These are phyloP conservation scores for Allantophomopsis lycopodina DNA, from an alignment of 2,329 filamentous ascomycete species.

Conservation along the genomic window DNA sequence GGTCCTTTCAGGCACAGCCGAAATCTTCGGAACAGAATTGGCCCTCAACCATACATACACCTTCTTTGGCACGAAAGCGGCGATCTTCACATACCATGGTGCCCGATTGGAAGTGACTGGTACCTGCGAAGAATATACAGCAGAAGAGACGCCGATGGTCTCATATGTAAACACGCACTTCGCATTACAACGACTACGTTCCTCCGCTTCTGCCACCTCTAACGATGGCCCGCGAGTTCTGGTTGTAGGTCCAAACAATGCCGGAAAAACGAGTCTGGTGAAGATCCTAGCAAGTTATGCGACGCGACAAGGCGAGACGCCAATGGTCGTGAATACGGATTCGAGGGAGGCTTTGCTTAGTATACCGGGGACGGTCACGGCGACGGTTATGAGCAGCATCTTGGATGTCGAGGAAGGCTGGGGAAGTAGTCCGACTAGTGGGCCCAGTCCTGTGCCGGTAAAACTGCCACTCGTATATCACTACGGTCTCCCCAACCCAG, in stretches of 20 bases:
- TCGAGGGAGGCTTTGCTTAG: conserved; percentile 67
- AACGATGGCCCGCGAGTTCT: conserved; percentile 67
- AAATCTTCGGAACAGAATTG: conserved; percentile 91
- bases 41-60: conserved; percentile 67
- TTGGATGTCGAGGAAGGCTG: conserved; percentile 83
- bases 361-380: conserved; percentile 70
- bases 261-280: conserved; percentile 72
- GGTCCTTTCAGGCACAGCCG: conserved; percentile 69
- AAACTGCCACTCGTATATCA: conserved; percentile 88
- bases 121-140: conserved; percentile 40
- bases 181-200: conserved; percentile 62
- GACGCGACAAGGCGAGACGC: conserved; percentile 58
- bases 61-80: conserved; percentile 71
- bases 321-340: conserved; percentile 75
- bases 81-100: conserved; percentile 85
- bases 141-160: conserved; percentile 71
- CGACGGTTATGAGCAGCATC: conserved; percentile 74
- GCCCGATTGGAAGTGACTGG: conserved; percentile 71
- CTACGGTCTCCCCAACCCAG: conserved; percentile 61
- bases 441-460: conserved; percentile 75
- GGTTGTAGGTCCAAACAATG: conserved; percentile 63
- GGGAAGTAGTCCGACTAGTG: conserved; percentile 82
- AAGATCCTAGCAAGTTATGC: conserved; percentile 72
- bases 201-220: conserved; percentile 35
- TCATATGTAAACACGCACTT: conserved; percentile 80